Percentiles rank a stretch among this genome's conserved stretches.
Evolutionary conservation across 306 rosid species (phyloP).

Genomic region (Acacia confusa): DNA sequence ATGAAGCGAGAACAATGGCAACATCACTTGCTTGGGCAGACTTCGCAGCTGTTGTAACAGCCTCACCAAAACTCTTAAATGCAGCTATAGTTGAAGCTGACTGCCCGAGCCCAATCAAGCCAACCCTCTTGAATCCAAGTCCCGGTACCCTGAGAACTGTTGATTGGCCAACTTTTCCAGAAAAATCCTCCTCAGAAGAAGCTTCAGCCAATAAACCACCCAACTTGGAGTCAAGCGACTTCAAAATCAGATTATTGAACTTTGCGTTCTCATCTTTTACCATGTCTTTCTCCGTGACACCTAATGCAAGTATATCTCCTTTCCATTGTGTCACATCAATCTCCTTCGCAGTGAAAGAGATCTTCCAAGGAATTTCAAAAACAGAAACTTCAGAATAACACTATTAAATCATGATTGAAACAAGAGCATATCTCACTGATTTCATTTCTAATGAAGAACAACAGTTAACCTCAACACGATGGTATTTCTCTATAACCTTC

Average conservation of each 20-base stretch:
- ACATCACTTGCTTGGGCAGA: conserved; percentile 64
- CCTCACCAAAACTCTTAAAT: conserved; percentile 71
- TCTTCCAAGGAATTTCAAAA: conserved; percentile 44
- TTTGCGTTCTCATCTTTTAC: conserved; percentile 54
- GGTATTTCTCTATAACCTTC: not conserved
- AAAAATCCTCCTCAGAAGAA: conserved; percentile 83
- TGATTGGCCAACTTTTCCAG: conserved; percentile 77
- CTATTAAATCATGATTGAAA: not conserved
- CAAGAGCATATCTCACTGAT: not conserved
- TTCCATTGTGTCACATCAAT: conserved; percentile 74
- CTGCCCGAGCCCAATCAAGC: conserved; percentile 75
- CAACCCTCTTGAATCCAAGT: conserved; percentile 67
- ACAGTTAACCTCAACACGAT: not conserved
- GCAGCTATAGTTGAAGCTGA: conserved; percentile 46
- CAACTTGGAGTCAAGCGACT: conserved; percentile 58
- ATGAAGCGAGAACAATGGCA: conserved; percentile 71
- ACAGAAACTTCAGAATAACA: conserved; percentile 24
- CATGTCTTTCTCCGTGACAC: conserved; percentile 77
- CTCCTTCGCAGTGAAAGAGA: conserved; percentile 74
- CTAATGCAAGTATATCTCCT: conserved; percentile 82
- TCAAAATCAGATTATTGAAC: conserved; percentile 65
- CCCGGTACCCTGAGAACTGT: conserved; percentile 70
- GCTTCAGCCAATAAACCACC: conserved; percentile 76
- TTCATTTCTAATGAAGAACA: not conserved
- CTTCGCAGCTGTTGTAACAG: conserved; percentile 73